phyloP scores from a whole-genome alignment of 768 basidiomycete species.

The Leccinum broughii region DNA sequence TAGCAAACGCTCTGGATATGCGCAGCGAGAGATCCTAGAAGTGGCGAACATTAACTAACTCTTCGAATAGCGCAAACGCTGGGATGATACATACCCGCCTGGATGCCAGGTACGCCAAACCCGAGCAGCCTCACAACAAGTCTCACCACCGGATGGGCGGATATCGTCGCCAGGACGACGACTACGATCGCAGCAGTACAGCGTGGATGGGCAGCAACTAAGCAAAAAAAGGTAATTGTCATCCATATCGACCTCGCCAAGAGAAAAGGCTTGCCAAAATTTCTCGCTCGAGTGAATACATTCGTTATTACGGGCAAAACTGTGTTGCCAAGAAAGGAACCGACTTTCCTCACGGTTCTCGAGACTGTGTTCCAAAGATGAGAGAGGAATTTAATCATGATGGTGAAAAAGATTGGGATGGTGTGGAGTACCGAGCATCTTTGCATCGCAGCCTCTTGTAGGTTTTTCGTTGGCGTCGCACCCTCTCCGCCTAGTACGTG shows the following conservation, averaged over 20 bases:
- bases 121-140: background rate
- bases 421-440: background rate
- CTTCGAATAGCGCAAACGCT: background rate
- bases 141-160: background rate
- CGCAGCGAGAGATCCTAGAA: slow-evolving; percentile 10
- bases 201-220: background rate
- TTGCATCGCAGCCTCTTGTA: slow-evolving; percentile 2
- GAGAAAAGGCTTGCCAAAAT: background rate
- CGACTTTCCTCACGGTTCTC: background rate
- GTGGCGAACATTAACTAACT: background rate
- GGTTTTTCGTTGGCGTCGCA: background rate
- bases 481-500: background rate
- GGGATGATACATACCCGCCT: slow-evolving; percentile 4
- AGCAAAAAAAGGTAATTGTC: background rate
- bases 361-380: background rate
- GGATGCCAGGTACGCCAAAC: background rate
- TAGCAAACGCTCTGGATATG: background rate
- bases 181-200: fast-evolving
- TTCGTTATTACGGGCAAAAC: background rate
- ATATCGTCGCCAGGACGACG: background rate
- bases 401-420: background rate
- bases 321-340: background rate
- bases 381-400: background rate
- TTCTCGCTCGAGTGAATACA: background rate
- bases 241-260: background rate